These are phyloP conservation scores for Rhizophagus sp. DNA, from an alignment of 192 early-diverging fungal species.

Conservation along the genomic window DNA sequence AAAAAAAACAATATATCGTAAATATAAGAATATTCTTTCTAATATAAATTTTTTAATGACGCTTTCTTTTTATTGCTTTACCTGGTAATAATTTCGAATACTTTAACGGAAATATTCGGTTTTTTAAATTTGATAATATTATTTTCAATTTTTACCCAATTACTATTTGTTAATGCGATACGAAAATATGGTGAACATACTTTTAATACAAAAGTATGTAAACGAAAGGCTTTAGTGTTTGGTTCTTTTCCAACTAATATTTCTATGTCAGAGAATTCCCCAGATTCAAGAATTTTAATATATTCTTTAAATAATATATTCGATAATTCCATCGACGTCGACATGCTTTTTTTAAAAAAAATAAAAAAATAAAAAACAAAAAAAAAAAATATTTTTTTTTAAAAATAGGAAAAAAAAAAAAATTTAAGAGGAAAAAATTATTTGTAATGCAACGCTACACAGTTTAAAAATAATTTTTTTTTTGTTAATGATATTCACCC, in stretches of 20 bases:
- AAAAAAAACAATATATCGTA: background rate
- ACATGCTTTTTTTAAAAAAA: too few relatives aligned
- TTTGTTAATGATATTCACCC: too few relatives aligned
- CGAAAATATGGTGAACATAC: conserved; percentile 9
- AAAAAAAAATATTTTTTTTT: too few relatives aligned
- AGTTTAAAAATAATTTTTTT: too few relatives aligned
- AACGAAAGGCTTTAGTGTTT: background rate
- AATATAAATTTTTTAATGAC: background rate
- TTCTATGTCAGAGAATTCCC: background rate
- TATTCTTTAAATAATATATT: background rate
- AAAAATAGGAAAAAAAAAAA: too few relatives aligned
- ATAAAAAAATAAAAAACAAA: too few relatives aligned
- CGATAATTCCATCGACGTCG: too few relatives aligned
- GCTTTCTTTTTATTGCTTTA: background rate
- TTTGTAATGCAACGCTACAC: too few relatives aligned
- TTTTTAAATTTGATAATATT: background rate
- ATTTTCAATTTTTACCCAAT: background rate
- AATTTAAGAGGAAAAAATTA: too few relatives aligned
- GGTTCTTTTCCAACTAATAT: background rate
- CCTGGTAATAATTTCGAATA: background rate
- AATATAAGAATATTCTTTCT: too few relatives aligned
- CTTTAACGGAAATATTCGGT: background rate
- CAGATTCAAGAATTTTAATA: background rate
- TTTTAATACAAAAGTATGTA: background rate
- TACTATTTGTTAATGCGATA: background rate